These are phyloP conservation scores for Fraxinus xanthoxyloides DNA, from an alignment of 305 asterid species.

Conservation along the genomic window DNA sequence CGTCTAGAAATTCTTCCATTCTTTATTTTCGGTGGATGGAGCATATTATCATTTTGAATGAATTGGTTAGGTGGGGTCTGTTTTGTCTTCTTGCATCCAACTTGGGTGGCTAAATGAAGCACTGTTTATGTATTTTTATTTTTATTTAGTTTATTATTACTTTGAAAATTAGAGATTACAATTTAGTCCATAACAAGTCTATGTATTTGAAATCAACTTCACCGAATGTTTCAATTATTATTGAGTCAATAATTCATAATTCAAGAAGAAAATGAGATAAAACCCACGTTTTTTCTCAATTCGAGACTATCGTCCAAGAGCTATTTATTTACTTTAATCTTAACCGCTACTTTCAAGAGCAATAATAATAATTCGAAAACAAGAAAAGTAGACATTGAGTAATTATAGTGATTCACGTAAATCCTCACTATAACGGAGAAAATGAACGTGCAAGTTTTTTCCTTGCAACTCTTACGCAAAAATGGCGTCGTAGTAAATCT, in stretches of 20 bases:
- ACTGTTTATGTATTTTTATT: not conserved
- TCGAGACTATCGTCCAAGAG: not conserved
- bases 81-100: slow-evolving; percentile 22
- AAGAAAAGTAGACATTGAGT: not conserved
- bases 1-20: not conserved
- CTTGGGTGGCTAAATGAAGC: not conserved
- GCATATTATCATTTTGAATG: slow-evolving; percentile 8
- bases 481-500: not conserved
- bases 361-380: not conserved
- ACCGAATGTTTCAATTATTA: not conserved
- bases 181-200: not conserved
- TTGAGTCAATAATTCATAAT: not conserved
- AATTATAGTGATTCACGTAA: not conserved
- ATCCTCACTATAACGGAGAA: not conserved
- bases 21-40: not conserved
- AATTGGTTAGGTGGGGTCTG: slow-evolving; percentile 21
- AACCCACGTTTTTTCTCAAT: not conserved
- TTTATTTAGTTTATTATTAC: not conserved
- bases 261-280: not conserved
- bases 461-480: not conserved
- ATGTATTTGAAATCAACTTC: not conserved
- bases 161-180: not conserved
- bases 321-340: not conserved
- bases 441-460: not conserved
- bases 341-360: not conserved